A percentile compares a stretch with the other conserved stretches of the same genome.
phyloP scores from a whole-genome alignment of 23 red algal species.

The Agarophyton chilense region DNA sequence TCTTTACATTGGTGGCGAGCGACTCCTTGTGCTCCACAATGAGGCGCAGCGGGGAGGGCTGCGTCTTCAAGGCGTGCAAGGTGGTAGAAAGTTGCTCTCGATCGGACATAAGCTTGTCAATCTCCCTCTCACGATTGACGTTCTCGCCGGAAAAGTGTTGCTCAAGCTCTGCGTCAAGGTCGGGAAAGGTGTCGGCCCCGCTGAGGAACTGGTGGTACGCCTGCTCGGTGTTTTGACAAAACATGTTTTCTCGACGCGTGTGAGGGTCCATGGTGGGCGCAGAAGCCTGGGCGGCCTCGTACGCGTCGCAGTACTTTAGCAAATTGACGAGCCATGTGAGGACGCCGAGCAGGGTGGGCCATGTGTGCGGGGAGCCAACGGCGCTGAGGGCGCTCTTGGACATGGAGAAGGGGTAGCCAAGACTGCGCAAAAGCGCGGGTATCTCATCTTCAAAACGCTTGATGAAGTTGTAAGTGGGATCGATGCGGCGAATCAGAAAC shows the following conservation, averaged over 20 bases:
- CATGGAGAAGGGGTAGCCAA: constrained; percentile 90
- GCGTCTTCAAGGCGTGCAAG: constrained; percentile 29
- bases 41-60: constrained; percentile 46
- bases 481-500: constrained; percentile 89
- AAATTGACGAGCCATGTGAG: constrained; percentile 87
- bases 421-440: constrained; percentile 63
- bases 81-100: constrained; percentile 32
- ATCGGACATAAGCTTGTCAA: constrained; percentile 31
- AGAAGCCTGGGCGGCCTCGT: constrained; percentile 4
- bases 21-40: constrained; percentile 37
- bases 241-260: constrained; percentile 48
- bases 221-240: constrained; percentile 41
- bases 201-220: constrained; percentile 68
- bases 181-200: constrained; percentile 67
- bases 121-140: constrained; percentile 8
- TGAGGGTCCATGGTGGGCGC: constrained; percentile 1
- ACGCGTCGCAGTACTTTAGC: constrained; percentile 78
- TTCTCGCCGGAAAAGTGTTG: constrained; percentile 29
- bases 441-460: constrained; percentile 93
- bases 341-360: constrained; percentile 89
- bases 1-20: constrained; percentile 60
- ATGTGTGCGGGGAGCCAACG: constrained; percentile 93
- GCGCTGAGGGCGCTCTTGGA: constrained; percentile 84
- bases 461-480: constrained; percentile 82
- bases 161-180: constrained; percentile 52